A percentile compares a stretch with the other conserved stretches of the same genome.
These are phyloP conservation scores for Botrytis fabae DNA, from an alignment of 2,329 filamentous ascomycete genomes.

Conservation along the genomic window DNA sequence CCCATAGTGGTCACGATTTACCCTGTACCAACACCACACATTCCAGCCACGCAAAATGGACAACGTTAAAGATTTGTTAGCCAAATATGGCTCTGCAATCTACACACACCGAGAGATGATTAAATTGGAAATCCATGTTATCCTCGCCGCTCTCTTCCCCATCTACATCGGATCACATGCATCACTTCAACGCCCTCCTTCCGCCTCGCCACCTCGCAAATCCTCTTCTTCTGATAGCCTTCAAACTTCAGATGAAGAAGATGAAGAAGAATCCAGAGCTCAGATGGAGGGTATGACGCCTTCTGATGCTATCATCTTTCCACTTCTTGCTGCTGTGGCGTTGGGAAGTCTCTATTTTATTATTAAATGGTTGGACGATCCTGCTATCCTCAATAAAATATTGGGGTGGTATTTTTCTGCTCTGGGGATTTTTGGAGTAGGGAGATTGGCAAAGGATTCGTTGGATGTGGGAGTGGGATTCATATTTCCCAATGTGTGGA, in stretches of 20 bases:
- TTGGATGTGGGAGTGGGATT: slow-evolving; percentile 65
- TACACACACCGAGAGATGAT: slow-evolving; percentile 34
- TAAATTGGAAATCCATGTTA: slow-evolving; percentile 50
- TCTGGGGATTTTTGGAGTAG: slow-evolving; percentile 75
- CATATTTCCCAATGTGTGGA: slow-evolving; percentile 73
- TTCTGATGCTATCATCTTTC: slow-evolving; percentile 82
- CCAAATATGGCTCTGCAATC: slow-evolving; percentile 31
- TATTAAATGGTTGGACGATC: slow-evolving; percentile 85
- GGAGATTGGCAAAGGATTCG: slow-evolving; percentile 70
- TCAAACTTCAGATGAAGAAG: slow-evolving; percentile 48
- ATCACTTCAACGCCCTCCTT: slow-evolving; percentile 79
- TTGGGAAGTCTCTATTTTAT: slow-evolving; percentile 80
- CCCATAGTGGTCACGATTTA: neutral
- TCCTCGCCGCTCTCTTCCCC: slow-evolving; percentile 72
- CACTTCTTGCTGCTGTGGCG: slow-evolving; percentile 70
- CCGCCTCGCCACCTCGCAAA: slow-evolving; percentile 59
- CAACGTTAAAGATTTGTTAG: slow-evolving; percentile 27
- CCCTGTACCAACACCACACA: neutral
- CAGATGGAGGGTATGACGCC: slow-evolving; percentile 70
- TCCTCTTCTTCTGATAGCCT: slow-evolving; percentile 37
- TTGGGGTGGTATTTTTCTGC: slow-evolving; percentile 80
- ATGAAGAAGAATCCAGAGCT: slow-evolving; percentile 53
- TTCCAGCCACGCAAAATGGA: neutral
- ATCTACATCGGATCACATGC: slow-evolving; percentile 85
- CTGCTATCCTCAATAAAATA: slow-evolving; percentile 77